Percentiles rank a stretch among this genome's conserved stretches.
These are phyloP conservation scores for Calonectria multiphialidica DNA, from an alignment of 2,329 filamentous ascomycete genomes.

Conservation along the genomic window DNA sequence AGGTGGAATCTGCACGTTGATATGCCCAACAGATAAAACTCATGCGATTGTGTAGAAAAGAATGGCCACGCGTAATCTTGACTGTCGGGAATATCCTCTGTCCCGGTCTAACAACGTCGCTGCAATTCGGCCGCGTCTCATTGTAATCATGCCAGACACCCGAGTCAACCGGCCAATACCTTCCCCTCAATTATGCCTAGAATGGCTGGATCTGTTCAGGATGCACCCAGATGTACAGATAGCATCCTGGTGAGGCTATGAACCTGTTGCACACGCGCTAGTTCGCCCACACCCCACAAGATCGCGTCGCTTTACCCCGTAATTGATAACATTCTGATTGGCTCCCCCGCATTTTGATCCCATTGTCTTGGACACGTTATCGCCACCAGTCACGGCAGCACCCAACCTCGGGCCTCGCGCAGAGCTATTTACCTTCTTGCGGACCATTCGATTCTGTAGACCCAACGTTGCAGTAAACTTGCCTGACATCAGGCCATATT, in stretches of 20 bases:
- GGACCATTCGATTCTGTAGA: not conserved
- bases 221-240: too few relatives aligned
- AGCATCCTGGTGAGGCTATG: too few relatives aligned
- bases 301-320: not conserved
- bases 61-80: too few relatives aligned
- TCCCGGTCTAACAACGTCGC: too few relatives aligned
- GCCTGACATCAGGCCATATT: not conserved
- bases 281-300: not conserved
- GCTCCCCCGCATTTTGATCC: not conserved
- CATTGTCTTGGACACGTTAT: not conserved
- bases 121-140: too few relatives aligned
- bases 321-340: conserved; percentile 1
- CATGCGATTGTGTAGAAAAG: too few relatives aligned
- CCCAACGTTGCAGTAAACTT: not conserved
- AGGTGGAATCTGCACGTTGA: too few relatives aligned
- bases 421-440: not conserved
- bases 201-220: too few relatives aligned
- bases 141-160: too few relatives aligned
- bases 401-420: not conserved
- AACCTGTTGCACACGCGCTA: not conserved
- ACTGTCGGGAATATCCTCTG: too few relatives aligned
- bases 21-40: too few relatives aligned
- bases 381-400: not conserved
- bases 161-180: too few relatives aligned
- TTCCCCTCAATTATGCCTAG: not conserved